Evolutionary conservation across 1,284 basidiomycete genomes (phyloP).

Genomic region (Sporisorium exsertum): DNA sequence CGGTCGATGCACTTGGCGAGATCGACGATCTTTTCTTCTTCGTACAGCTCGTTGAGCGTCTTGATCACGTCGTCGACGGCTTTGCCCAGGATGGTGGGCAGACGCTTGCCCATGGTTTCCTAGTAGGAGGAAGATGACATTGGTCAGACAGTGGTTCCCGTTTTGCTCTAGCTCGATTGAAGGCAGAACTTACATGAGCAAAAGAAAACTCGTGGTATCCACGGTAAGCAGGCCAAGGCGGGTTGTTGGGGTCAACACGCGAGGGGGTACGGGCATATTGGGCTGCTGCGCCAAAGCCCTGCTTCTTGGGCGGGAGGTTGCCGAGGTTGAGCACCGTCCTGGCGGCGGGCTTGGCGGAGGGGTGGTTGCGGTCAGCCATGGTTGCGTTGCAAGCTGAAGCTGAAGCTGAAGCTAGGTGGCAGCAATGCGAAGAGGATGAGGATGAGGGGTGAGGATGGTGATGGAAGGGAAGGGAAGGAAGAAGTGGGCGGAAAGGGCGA

Average conservation of each 20-base stretch:
- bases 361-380: conserved; percentile 60
- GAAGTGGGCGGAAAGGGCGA: neutral
- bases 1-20: conserved; percentile 84
- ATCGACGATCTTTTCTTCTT: conserved; percentile 87
- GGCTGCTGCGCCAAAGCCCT: conserved; percentile 51
- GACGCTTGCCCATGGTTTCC: conserved; percentile 83
- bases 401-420: neutral
- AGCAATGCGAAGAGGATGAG: neutral
- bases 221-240: conserved; percentile 87
- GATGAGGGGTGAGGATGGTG: conserved; percentile 13
- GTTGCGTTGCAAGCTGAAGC: conserved; percentile 15
- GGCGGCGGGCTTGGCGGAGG: conserved; percentile 66
- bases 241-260: conserved; percentile 83
- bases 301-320: conserved; percentile 67
- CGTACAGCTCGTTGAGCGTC: conserved; percentile 81
- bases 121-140: neutral
- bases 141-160: neutral
- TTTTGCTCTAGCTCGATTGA: neutral
- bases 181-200: conserved; percentile 75
- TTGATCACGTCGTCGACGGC: conserved; percentile 91
- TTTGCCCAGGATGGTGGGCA: conserved; percentile 95
- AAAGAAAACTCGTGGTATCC: conserved; percentile 97
- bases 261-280: conserved; percentile 60
- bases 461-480: conserved; percentile 18
- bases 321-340: conserved; percentile 68